These are phyloP conservation scores for Glebionis coronaria DNA, from an alignment of 129 eudicot species.

Conservation along the genomic window DNA sequence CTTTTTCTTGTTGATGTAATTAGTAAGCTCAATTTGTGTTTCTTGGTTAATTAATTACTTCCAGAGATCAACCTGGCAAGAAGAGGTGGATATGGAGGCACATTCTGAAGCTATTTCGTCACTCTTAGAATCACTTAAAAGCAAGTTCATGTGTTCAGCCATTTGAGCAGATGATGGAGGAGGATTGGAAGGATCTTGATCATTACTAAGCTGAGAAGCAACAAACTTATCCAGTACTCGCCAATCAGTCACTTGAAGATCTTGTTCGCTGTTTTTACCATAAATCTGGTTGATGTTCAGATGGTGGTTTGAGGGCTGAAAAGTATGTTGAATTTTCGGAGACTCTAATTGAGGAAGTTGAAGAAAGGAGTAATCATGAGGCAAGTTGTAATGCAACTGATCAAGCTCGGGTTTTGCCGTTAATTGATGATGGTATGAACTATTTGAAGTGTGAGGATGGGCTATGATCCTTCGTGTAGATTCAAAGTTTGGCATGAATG, in stretches of 20 bases:
- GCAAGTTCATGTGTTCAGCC: conserved; percentile 47
- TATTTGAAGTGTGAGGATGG: conserved; percentile 45
- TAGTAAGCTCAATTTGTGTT: neutral
- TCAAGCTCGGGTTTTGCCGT: conserved; percentile 53
- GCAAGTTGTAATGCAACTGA: conserved; percentile 44
- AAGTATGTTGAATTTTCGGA: conserved; percentile 54
- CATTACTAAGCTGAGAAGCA: conserved; percentile 77
- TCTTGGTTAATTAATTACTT: conserved; percentile 30
- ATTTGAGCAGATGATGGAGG: conserved; percentile 37
- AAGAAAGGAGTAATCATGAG: conserved; percentile 46
- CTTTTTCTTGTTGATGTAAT: conserved; percentile 16
- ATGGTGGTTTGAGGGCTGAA: conserved; percentile 35
- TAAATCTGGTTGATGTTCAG: conserved; percentile 34
- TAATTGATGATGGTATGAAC: conserved; percentile 40
- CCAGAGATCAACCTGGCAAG: conserved; percentile 69
- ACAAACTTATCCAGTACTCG: conserved; percentile 77
- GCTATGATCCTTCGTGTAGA: conserved; percentile 42
- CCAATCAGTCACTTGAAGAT: conserved; percentile 77
- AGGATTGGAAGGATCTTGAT: conserved; percentile 32
- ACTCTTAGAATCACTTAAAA: conserved; percentile 42
- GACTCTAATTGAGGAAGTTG: conserved; percentile 73
- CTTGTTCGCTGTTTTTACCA: conserved; percentile 36
- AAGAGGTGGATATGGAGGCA: conserved; percentile 48
- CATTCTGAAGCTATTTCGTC: conserved; percentile 51
- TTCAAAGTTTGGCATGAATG: conserved; percentile 70